These are phyloP conservation scores for Wallacemonas collosoma DNA, from an alignment of 208 protist genomes.

Conservation along the genomic window DNA sequence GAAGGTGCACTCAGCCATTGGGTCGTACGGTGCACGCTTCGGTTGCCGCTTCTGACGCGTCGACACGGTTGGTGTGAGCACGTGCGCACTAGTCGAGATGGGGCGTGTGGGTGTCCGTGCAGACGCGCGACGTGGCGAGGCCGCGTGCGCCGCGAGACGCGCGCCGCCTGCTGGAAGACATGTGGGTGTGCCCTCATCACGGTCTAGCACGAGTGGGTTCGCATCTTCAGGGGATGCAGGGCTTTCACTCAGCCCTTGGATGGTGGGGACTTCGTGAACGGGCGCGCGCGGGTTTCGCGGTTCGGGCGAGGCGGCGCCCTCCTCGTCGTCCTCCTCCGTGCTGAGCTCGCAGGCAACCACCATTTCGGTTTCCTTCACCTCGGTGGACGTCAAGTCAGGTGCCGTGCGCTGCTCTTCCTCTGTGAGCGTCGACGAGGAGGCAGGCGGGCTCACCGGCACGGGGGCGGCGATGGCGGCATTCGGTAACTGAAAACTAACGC, in stretches of 20 bases:
- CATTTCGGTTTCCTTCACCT: neutral
- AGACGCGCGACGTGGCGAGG: no score
- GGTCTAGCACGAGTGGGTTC: conserved; percentile 17
- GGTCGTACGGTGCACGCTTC: conserved; percentile 39
- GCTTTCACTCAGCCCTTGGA: conserved; percentile 22
- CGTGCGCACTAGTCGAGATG: conserved; percentile 25
- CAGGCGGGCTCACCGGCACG: neutral
- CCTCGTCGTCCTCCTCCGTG: neutral
- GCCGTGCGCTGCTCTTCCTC: neutral
- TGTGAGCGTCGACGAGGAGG: neutral
- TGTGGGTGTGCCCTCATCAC: conserved; percentile 1
- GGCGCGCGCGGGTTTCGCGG: conserved; percentile 1
- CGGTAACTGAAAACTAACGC: conserved; percentile 4
- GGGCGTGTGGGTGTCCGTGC: neutral
- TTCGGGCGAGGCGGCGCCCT: neutral
- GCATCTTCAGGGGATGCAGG: neutral
- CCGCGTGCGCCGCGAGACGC: neutral
- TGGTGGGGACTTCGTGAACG: neutral
- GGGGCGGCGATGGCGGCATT: neutral
- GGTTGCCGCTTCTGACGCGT: conserved; percentile 24
- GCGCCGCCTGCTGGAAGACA: neutral
- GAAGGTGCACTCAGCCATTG: conserved; percentile 63
- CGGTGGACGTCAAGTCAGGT: neutral
- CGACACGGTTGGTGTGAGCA: conserved; percentile 29
- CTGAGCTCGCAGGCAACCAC: conserved; percentile 12